Base-by-base conservation (phyloP, 2,329 filamentous ascomycete genomes). In the Pseudocercospora eumusae region DNA sequence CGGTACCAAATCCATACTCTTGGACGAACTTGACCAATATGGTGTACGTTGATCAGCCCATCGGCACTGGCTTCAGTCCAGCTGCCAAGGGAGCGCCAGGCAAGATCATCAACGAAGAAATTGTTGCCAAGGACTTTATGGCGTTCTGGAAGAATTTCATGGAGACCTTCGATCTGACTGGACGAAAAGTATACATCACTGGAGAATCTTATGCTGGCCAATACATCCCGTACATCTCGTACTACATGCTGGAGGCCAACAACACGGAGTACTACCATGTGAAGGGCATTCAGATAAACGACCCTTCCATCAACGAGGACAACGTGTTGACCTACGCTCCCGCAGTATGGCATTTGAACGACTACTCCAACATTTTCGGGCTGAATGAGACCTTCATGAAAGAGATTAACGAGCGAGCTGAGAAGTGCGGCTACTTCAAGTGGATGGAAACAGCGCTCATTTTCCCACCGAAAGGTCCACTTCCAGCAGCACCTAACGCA, bases 1-100 rank as follows among this genome's bases (percentile, higher is more conserved):
- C 79, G 1, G 75, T 80, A 0, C 73, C 76, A 61, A 81, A 81
- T 62, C 75, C 77, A 0, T 81, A 74, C 72, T 74, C 75, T 31
- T 81, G 78, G 77, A 72, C 85, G 63, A 88, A 88, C 56, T 76
- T 93, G 36, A 90, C 89, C 57, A 92, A 93, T 74, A 84, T 93
- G 70, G 79, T 95, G 52, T 95, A 87, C 84, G 82, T 83, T 11
- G 82, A 80, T 55, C 81, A 83, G 62, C 42, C 57, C 8, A 25
- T 83, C 4, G 80, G 80, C 77, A 56, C 77, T 77, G 44, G 80
- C 77, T 81, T 77, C 64, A 72, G 73, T 0, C 31, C 45, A 20
- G 56, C 65, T 71, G 73, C 1, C 74, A 78, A 65, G 77, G 75
- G 78, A 64, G 78, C 78, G 27, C 74, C 73, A 5, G 76, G 78